Percentiles rank a stretch among this genome's conserved stretches.
phyloP scores from a whole-genome alignment of 768 basidiomycete genomes.

The Amanita thiersii region DNA sequence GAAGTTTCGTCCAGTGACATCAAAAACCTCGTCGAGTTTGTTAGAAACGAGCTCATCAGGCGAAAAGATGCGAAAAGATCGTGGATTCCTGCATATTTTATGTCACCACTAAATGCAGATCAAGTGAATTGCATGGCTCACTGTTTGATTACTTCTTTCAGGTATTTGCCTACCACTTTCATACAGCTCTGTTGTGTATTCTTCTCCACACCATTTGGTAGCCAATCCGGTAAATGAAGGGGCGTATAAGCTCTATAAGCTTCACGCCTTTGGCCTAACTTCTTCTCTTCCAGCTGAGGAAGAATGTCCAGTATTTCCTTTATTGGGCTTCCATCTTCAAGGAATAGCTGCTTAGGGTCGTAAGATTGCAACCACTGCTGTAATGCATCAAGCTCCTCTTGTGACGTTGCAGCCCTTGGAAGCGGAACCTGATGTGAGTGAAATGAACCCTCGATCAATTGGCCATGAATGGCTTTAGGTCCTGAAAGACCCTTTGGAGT shows the following conservation, averaged over 20 bases:
- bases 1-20: slow-evolving; percentile 62
- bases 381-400: slow-evolving; percentile 54
- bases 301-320: slow-evolving; percentile 50
- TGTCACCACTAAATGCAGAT: not conserved
- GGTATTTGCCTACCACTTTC: slow-evolving; percentile 55
- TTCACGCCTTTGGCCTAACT: slow-evolving; percentile 66
- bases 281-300: slow-evolving; percentile 46
- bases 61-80: slow-evolving; percentile 80
- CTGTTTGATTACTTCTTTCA: slow-evolving; percentile 49
- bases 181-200: slow-evolving; percentile 68
- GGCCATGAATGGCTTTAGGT: slow-evolving; percentile 57
- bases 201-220: slow-evolving; percentile 37
- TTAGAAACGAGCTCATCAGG: slow-evolving; percentile 86
- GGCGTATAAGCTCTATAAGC: slow-evolving; percentile 54
- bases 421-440: slow-evolving; percentile 87
- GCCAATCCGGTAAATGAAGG: slow-evolving; percentile 63
- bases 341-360: slow-evolving; percentile 58
- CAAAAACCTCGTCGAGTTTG: slow-evolving; percentile 78
- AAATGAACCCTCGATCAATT: slow-evolving; percentile 76
- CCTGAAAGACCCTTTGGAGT: slow-evolving; percentile 81
- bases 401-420: slow-evolving; percentile 56
- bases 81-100: slow-evolving; percentile 49
- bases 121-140: slow-evolving; percentile 18
- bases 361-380: slow-evolving; percentile 74
- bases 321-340: slow-evolving; percentile 41